Percentiles rank a stretch among this genome's conserved stretches.
Evolutionary conservation across 139 green algal species (phyloP).

Genomic region (Picochlorum sp.): DNA sequence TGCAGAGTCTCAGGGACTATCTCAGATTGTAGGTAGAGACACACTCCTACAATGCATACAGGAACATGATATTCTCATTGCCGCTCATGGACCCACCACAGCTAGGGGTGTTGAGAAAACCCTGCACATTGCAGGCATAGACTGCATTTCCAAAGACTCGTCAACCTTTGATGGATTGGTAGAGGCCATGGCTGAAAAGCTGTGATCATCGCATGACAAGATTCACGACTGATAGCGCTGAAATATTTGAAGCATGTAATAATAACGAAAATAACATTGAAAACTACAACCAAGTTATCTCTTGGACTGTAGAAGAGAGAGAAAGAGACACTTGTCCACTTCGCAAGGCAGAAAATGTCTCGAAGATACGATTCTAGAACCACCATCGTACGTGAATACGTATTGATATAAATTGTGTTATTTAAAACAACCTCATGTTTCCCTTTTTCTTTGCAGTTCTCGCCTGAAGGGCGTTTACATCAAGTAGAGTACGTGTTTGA

Average conservation of each 20-base stretch:
- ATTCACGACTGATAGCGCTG: too few relatives aligned
- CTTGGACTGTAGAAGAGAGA: too few relatives aligned
- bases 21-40: conserved; percentile 33
- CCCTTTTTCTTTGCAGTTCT: conserved; percentile 4
- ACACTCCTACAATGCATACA: conserved; percentile 21
- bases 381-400: conserved; percentile 73
- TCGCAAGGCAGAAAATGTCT: background rate
- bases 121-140: conserved; percentile 20
- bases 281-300: too few relatives aligned
- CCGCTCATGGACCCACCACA: conserved; percentile 66
- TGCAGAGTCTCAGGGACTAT: conserved; percentile 63
- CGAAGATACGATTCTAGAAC: conserved; percentile 92
- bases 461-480: conserved; percentile 89
- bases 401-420: background rate
- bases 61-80: conserved; percentile 34
- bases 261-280: too few relatives aligned
- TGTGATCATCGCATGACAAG: too few relatives aligned
- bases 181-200: too few relatives aligned
- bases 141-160: too few relatives aligned
- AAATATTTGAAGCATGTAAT: too few relatives aligned
- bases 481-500: conserved; percentile 69
- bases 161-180: too few relatives aligned
- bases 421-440: background rate
- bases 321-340: background rate
- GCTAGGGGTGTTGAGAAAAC: conserved; percentile 39